Conservation (phyloP, 2,329 filamentous ascomycete genomes). For the Dothistroma pini region DNA sequence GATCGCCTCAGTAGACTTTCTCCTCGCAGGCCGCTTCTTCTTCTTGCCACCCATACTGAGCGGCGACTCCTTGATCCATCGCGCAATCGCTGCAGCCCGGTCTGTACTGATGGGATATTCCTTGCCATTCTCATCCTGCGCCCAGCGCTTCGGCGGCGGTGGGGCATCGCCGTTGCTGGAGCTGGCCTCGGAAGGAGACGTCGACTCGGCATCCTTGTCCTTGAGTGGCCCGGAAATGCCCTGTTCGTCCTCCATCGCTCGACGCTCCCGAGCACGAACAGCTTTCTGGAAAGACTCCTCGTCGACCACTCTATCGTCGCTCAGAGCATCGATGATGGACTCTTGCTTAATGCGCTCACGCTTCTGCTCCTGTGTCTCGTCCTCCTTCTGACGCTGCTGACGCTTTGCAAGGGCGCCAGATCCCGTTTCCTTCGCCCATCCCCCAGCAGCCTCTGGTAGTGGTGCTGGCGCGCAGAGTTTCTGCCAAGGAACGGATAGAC, state of each 20-base stretch:
- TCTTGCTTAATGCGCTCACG: slow-evolving; percentile 60
- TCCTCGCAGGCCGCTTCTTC: slow-evolving; percentile 34
- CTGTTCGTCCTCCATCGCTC: slow-evolving; percentile 55
- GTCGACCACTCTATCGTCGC: slow-evolving; percentile 65
- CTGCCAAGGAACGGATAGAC: slow-evolving; percentile 65
- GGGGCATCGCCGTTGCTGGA: slow-evolving; percentile 8
- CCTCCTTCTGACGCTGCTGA: slow-evolving; percentile 19
- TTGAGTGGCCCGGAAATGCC: slow-evolving; percentile 35
- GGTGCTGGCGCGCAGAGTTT: slow-evolving; percentile 57
- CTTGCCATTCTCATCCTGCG: slow-evolving; percentile 61
- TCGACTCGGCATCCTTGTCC: slow-evolving; percentile 24
- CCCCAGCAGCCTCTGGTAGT: slow-evolving; percentile 37
- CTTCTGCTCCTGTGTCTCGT: slow-evolving; percentile 52
- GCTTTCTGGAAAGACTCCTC: slow-evolving; percentile 63
- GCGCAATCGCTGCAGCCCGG: slow-evolving; percentile 63
- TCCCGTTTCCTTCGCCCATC: slow-evolving; percentile 31
- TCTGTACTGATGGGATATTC: slow-evolving; percentile 69
- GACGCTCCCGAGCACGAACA: slow-evolving; percentile 57
- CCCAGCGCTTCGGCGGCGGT: slow-evolving; percentile 55
- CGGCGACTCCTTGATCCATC: slow-evolving; percentile 61
- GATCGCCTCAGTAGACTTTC: slow-evolving; percentile 22
- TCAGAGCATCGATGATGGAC: slow-evolving; percentile 63
- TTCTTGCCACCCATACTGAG: slow-evolving; percentile 35
- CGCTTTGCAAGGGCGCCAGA: slow-evolving; percentile 22
- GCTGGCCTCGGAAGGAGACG: slow-evolving; percentile 1